Evolutionary conservation across 2,329 filamentous ascomycete species (phyloP).

Genomic region (Cryphonectria nitschkei): DNA sequence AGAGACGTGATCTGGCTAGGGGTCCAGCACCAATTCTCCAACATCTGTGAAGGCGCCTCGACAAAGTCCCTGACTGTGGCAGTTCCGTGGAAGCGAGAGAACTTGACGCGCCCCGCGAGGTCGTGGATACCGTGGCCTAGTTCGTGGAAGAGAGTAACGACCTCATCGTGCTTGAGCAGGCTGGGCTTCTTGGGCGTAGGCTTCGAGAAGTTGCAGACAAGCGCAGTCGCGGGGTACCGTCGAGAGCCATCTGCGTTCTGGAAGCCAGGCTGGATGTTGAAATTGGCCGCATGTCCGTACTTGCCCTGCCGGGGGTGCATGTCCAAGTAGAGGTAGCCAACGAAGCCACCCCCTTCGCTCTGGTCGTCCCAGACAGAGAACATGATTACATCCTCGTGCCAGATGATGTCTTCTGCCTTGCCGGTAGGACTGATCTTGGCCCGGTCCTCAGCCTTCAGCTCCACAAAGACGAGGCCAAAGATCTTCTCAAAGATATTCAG

Average conservation of each 20-base stretch:
- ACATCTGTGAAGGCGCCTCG: conserved; percentile 73
- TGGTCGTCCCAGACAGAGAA: conserved; percentile 84
- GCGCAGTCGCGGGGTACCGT: conserved; percentile 75
- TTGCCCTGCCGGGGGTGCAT: conserved; percentile 80
- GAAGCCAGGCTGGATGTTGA: conserved; percentile 77
- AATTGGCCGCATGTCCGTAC: conserved; percentile 85
- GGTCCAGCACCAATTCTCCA: conserved; percentile 78
- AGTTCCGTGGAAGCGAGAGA: conserved; percentile 70
- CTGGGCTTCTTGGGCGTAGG: conserved; percentile 76
- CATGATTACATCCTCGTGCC: conserved; percentile 82
- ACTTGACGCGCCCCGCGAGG: conserved; percentile 64
- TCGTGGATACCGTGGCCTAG: conserved; percentile 74
- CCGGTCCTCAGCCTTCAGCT: conserved; percentile 69
- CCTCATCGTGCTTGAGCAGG: conserved; percentile 80
- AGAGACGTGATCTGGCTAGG: conserved; percentile 66
- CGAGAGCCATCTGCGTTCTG: conserved; percentile 66
- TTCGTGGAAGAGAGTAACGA: conserved; percentile 82
- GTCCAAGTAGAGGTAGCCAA: conserved; percentile 83
- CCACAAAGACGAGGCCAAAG: conserved; percentile 78
- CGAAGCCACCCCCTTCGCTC: conserved; percentile 70
- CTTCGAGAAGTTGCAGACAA: conserved; percentile 87
- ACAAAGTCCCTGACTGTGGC: conserved; percentile 70
- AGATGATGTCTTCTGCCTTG: conserved; percentile 72
- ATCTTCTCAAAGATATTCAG: conserved; percentile 81
- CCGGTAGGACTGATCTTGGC: conserved; percentile 67